Percentiles rank a stretch among this genome's conserved stretches.
Conservation (phyloP, 1,139 yeast species). For the Scheffersomyces stambukii region DNA sequence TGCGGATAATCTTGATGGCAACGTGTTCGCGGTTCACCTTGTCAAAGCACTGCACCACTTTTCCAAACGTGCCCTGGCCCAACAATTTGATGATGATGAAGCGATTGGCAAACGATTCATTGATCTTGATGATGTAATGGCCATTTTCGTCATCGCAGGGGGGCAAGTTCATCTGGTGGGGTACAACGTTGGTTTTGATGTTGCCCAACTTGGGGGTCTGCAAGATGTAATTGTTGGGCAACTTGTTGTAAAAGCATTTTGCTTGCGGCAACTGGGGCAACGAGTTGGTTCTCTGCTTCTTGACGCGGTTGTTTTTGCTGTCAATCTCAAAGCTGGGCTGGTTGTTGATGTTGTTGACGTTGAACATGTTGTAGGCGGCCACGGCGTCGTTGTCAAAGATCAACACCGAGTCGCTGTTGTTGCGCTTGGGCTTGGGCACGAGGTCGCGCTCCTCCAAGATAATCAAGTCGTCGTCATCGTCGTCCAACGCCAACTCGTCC, state of each 20-base stretch:
- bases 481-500: slow-evolving; percentile 5
- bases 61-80: slow-evolving; percentile 98
- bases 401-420: slow-evolving; percentile 38
- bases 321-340: slow-evolving; percentile 8
- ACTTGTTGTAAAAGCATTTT: slow-evolving; percentile 38
- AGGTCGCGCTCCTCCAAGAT: slow-evolving; percentile 32
- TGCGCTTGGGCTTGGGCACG: slow-evolving; percentile 23
- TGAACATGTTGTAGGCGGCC: slow-evolving; percentile 44
- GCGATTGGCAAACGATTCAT: slow-evolving; percentile 63
- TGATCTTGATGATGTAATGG: slow-evolving; percentile 65
- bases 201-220: slow-evolving; percentile 44
- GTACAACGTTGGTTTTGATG: slow-evolving; percentile 38
- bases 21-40: slow-evolving; percentile 57
- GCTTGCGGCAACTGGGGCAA: slow-evolving; percentile 67
- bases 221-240: slow-evolving; percentile 35
- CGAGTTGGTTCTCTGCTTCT: slow-evolving; percentile 63
- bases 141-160: slow-evolving; percentile 77
- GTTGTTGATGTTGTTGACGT: slow-evolving; percentile 22
- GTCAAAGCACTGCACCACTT: slow-evolving; percentile 76
- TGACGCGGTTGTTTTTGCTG: slow-evolving; percentile 13
- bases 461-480: slow-evolving; percentile 29
- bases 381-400: slow-evolving; percentile 36
- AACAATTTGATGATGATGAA: slow-evolving; percentile 62
- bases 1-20: slow-evolving; percentile 87
- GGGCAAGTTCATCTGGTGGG: slow-evolving; percentile 35